Base-by-base conservation (phyloP, 352 stramenopile genomes). In the Phytopythium ostracodes region DNA sequence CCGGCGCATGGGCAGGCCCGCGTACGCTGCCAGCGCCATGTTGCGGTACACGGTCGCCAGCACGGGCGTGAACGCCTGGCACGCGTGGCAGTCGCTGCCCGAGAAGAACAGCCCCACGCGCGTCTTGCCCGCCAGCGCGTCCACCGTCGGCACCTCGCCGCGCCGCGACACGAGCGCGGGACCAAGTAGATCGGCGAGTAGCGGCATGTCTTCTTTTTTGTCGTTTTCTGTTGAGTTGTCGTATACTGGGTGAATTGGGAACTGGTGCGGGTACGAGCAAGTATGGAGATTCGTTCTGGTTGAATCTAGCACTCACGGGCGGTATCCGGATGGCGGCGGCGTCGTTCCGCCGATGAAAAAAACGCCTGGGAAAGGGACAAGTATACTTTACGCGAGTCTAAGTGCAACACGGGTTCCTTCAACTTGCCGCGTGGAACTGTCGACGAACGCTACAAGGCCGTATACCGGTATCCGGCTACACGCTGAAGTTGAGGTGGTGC, bases 41-140 rank as follows among this genome's bases (percentile, higher is more conserved):
- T 86, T 87, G 44, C 73, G 71, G 56, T 90, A 75, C 18, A 82
- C 76, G 0, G 77, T 86, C 35, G 78, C 81, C 56, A 90, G 65
- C 50, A 86, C 67, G 27, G 79, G 81, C 51, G 81, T 88, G 67
- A 90, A 90, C 31, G 68, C 71, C 64, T 82, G 75, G 52, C 81
- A 90, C 18, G 78, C 76, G 33, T 67, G 68, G 60, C 78, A 88
- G 17, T 68, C 79, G 65, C 77, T 88, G 50, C 75, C 75, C 12
- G 78, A 87, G 66, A 90, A 90, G 72, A 87, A 90, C 33, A 90
- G 60, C 0, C 78, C 78, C 52, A 90, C 67, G 40, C 81, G 71
- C 22, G 63, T 76, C 65, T 89, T 89, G 59, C 68, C 50, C 36
- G 72, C 77, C 47, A 89, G 73, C 60, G 73, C 79, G 38, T 86